Evolutionary conservation across 2,329 filamentous ascomycete genomes (phyloP).

Genomic region (Botryotinia globosa): DNA sequence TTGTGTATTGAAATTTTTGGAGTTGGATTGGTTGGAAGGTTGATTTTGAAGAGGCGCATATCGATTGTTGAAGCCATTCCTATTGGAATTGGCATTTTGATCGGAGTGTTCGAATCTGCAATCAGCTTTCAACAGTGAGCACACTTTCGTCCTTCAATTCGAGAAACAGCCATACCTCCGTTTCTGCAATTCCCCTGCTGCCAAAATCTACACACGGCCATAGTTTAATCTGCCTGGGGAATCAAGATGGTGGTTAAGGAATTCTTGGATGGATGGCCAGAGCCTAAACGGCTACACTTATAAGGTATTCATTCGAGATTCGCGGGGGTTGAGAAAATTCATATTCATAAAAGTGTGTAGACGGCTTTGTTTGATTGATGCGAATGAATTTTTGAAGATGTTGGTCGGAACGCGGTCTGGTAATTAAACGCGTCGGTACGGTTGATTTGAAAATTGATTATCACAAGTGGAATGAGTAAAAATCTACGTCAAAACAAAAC

Average conservation of each 20-base stretch:
- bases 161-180: slow-evolving; percentile 30
- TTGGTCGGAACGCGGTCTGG: slow-evolving; percentile 5
- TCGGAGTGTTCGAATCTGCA: slow-evolving; percentile 58
- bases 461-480: neutral
- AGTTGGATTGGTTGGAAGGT: slow-evolving; percentile 22
- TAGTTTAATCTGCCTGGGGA: neutral
- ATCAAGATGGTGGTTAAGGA: neutral
- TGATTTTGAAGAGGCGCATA: slow-evolving; percentile 35
- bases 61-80: slow-evolving; percentile 34
- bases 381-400: neutral
- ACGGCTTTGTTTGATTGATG: neutral
- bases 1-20: slow-evolving; percentile 27
- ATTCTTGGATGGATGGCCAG: neutral
- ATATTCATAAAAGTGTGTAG: neutral
- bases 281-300: slow-evolving; percentile 11
- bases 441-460: slow-evolving; percentile 1
- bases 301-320: slow-evolving; percentile 12
- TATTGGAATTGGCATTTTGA: slow-evolving; percentile 36
- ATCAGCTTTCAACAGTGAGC: slow-evolving; percentile 44
- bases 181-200: slow-evolving; percentile 62
- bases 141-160: neutral
- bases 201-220: slow-evolving; percentile 57
- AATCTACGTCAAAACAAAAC: neutral
- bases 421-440: slow-evolving; percentile 2
- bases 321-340: neutral